These are phyloP conservation scores for Passalora sequoiae DNA, from an alignment of 2,329 filamentous ascomycete genomes.

Conservation along the genomic window DNA sequence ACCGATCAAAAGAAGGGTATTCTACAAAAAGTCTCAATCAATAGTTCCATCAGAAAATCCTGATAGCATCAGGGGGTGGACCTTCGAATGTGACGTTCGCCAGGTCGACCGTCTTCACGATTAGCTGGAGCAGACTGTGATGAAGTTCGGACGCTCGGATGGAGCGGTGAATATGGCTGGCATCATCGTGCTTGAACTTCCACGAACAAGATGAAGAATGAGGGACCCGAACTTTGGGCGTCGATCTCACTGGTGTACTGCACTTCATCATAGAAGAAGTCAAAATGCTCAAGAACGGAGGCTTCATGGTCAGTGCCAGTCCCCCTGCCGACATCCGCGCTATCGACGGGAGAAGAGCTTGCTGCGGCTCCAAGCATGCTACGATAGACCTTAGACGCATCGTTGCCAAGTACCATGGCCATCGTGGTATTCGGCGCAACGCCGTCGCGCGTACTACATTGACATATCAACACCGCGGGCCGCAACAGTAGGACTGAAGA, in stretches of 20 bases:
- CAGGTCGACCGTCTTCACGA: constrained; percentile 21
- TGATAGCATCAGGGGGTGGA: too few species aligned
- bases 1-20: constrained; percentile 41
- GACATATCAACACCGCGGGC: too few species aligned
- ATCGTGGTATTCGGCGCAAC: too few species aligned
- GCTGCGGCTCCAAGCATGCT: too few species aligned
- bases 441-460: too few species aligned
- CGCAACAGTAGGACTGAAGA: too few species aligned
- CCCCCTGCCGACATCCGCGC: too few species aligned
- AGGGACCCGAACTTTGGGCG: constrained; percentile 29
- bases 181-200: constrained; percentile 22
- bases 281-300: constrained; percentile 40
- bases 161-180: constrained; percentile 41
- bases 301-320: constrained; percentile 57
- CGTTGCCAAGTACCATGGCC: too few species aligned
- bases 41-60: too few species aligned
- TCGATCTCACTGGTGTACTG: constrained; percentile 37
- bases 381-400: too few species aligned
- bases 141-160: constrained; percentile 32
- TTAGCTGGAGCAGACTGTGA: constrained; percentile 31
- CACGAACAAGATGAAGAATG: constrained; percentile 24
- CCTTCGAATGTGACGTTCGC: constrained; percentile 24
- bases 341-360: too few species aligned
- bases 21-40: constrained; percentile 12
- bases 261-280: constrained; percentile 47